Percentiles rank a stretch among this genome's conserved stretches.
These are phyloP conservation scores for Apiospora arundinis DNA, from an alignment of 2,329 filamentous ascomycete genomes.

Conservation along the genomic window DNA sequence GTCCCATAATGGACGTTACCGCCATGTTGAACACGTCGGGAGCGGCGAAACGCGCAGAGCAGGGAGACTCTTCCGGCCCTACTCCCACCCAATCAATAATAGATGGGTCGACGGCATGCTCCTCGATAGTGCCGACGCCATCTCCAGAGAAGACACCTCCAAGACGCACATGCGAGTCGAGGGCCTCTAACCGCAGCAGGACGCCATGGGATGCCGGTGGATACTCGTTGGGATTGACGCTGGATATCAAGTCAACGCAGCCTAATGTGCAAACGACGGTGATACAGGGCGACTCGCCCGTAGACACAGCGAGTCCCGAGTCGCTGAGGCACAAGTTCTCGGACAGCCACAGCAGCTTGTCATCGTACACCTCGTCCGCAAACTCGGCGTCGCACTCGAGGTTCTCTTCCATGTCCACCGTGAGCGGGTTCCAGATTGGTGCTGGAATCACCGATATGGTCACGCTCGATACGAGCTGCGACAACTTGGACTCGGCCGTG, in stretches of 20 bases:
- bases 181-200: slow-evolving; percentile 43
- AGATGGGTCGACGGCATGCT: slow-evolving; percentile 32
- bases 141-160: slow-evolving; percentile 32
- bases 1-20: slow-evolving; percentile 47
- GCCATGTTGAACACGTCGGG: slow-evolving; percentile 48
- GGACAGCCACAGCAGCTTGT: slow-evolving; percentile 59
- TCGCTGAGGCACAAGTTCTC: slow-evolving; percentile 53
- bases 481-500: slow-evolving; percentile 27
- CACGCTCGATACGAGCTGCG: slow-evolving; percentile 40
- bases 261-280: slow-evolving; percentile 29
- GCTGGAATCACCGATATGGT: slow-evolving; percentile 46
- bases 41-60: slow-evolving; percentile 32
- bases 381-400: slow-evolving; percentile 56
- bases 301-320: slow-evolving; percentile 39
- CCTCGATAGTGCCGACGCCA: slow-evolving; percentile 38
- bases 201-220: slow-evolving; percentile 60
- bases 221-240: slow-evolving; percentile 52
- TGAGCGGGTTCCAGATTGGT: slow-evolving; percentile 48
- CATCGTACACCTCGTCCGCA: slow-evolving; percentile 55
- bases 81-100: slow-evolving; percentile 35
- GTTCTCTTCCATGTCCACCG: slow-evolving; percentile 60
- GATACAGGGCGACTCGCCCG: slow-evolving; percentile 35
- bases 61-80: slow-evolving; percentile 28
- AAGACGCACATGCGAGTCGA: slow-evolving; percentile 38
- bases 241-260: slow-evolving; percentile 45